A percentile compares a stretch with the other conserved stretches of the same genome.
Evolutionary conservation across 179 eudicot genomes (phyloP).

Genomic region (Beta corolliflora): DNA sequence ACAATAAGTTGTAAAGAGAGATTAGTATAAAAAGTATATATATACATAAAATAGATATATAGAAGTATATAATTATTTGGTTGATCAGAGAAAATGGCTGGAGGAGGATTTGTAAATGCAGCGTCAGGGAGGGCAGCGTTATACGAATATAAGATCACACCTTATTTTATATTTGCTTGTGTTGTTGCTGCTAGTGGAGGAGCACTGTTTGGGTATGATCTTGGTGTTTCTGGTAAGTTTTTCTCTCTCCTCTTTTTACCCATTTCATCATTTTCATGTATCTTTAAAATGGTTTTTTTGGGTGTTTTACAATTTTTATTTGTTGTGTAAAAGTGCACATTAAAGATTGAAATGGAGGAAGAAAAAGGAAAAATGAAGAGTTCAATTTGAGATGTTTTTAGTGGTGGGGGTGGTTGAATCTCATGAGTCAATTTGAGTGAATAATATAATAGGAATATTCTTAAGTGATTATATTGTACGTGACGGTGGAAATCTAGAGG

Average conservation of each 20-base stretch:
- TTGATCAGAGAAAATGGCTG: conserved; percentile 51
- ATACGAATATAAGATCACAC: conserved; percentile 67
- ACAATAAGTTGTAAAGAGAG: not conserved
- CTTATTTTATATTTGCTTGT: conserved; percentile 67
- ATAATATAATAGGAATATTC: too few species aligned
- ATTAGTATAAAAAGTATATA: not conserved
- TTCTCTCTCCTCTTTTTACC: not conserved
- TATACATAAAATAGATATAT: too few species aligned
- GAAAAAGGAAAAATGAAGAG: too few species aligned
- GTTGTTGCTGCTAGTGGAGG: conserved; percentile 82
- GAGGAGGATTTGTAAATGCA: conserved; percentile 47
- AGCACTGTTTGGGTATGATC: conserved; percentile 89
- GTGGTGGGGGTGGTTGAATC: too few species aligned
- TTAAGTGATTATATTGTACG: too few species aligned
- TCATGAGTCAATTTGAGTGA: too few species aligned
- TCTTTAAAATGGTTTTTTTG: not conserved
- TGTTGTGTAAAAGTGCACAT: too few species aligned
- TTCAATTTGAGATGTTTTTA: too few species aligned
- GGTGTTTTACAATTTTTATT: too few species aligned
- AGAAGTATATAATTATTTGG: not conserved
- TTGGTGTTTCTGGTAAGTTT: conserved; percentile 87
- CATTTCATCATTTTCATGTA: not conserved
- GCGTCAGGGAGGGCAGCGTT: conserved; percentile 54
- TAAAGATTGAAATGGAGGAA: too few species aligned
- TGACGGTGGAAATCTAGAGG: too few species aligned